Conservation (phyloP, 2,329 filamentous ascomycete species). For the Orbilia javanica region DNA sequence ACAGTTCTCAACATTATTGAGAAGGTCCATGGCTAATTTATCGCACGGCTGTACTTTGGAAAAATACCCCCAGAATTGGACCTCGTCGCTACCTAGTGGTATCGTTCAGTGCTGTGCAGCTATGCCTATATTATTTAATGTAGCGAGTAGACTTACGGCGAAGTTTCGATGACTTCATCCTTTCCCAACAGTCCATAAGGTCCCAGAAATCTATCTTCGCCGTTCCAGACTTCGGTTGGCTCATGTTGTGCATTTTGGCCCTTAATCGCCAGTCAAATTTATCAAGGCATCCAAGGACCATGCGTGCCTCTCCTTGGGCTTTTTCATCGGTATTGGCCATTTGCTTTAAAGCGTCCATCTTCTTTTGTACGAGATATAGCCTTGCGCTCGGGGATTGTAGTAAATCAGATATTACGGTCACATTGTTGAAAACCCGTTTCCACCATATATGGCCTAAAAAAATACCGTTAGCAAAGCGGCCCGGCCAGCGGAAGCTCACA, state of each 20-base stretch:
- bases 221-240: background rate
- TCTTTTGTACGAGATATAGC: background rate
- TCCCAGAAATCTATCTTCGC: conserved; percentile 11
- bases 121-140: background rate
- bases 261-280: conserved; percentile 7
- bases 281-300: conserved; percentile 16
- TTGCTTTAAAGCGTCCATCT: background rate
- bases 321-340: background rate
- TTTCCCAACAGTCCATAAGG: background rate
- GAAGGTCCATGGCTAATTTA: background rate
- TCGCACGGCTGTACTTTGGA: background rate
- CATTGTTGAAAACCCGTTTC: background rate
- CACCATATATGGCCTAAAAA: conserved; percentile 3
- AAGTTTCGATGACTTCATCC: background rate
- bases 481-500: background rate
- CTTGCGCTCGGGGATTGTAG: background rate
- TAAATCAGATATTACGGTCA: conserved; percentile 6
- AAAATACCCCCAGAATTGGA: background rate
- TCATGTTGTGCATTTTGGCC: background rate
- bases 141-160: background rate
- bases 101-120: background rate
- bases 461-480: background rate
- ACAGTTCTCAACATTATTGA: background rate
- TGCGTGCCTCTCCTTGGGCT: background rate
- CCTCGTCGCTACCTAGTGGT: background rate